Base-by-base conservation (phyloP, 768 basidiomycete species). In the Leccinum subgranulosum region DNA sequence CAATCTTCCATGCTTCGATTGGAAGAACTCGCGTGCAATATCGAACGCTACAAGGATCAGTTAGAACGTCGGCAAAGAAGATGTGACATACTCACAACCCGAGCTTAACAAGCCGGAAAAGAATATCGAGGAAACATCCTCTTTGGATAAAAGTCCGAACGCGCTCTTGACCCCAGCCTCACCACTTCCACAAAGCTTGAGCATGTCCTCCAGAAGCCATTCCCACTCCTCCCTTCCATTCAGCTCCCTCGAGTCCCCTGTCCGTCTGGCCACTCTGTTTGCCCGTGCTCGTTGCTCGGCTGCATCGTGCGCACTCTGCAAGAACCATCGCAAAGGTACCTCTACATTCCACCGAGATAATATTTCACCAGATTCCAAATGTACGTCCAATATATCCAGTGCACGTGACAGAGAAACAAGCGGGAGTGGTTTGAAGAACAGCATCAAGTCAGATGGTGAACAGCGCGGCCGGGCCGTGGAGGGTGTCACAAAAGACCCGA, bases 321-420 rank as follows among this genome's bases (percentile, higher is more conserved):
- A 75, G 72, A 98, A 92, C 90, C 94, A 98, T n/a, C 85, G 81
- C 46, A 98, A 74, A 2, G 91, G 87, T 2, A 88, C 88, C 23
- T 90, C 82, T 2, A 89, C 89, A 64, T 81, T 82, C 94, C 95
- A 99, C 28, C 92, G 81, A 3, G 90, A 82, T 17, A 99, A 76
- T 46, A 94, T 92, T 72, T 98, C 96, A 21, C 92, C 95, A 0
- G 90, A 90, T 67, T 97, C 92, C 12, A 99, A 81, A 71, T 98
- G 96, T 2, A 96, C 84, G 72, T 98, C 96, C 52, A 98, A 81
- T 51, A 94, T 84, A 69, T 99, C 96, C 41, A 99, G 82, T 6
- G 87, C 85, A 53, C 84, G 82, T 0, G 94, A 95, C 8, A 98
- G 77, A 1, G 90, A 84, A 3, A 83, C 73, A 19, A 87, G 73